Base-by-base conservation (phyloP, 257 asterid species). In the Forsythia suspensa region DNA sequence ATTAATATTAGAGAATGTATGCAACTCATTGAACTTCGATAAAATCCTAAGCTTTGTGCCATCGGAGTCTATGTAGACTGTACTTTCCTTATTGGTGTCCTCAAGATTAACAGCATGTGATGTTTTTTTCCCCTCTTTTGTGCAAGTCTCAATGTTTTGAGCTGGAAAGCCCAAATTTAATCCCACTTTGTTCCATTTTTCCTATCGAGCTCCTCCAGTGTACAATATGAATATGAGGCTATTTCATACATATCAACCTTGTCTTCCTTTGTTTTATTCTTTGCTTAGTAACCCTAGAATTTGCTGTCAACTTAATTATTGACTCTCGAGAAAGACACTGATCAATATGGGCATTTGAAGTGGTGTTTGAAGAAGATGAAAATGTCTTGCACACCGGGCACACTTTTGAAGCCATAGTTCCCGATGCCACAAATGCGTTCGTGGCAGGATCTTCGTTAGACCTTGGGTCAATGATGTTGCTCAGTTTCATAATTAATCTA, bases 381-480 rank as follows among this genome's bases (percentile, higher is more conserved):
- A 95, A 95, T 1, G 88, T 85, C 89, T 91, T 95, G 91, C 99
- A 95, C 70, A 95, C 99, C 6, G 99, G 99, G 86, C 99, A 95
- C 66, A 94, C 93, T 86, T 92, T 90, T 2, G 98, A 89, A 81
- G 97, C 89, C 99, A 89, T 90, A 24, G 91, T 40, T 84, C 92
- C 99, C 1, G 91, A 88, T 42, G 77, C 79, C 78, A 81, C 77
- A n/a, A 79, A 75, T 75, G 74, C 80, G 82, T 84, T 88, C 69
- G 76, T 46, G 55, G 86, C 52, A 10, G 15, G 83, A 48, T 83
- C 88, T 72, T 87, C 93, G 71, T 78, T 83, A 16, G 86, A 34
- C 80, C 72, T 85, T 9, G 80, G 87, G 65, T 86, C 90, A 46
- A 83, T 20, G 37, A 70, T 29, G 76, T 76, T 86, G 74, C 86